A percentile compares a stretch with the other conserved stretches of the same genome.
phyloP scores from a whole-genome alignment of 2,329 filamentous ascomycete genomes.

The Beauveria medogensis region DNA sequence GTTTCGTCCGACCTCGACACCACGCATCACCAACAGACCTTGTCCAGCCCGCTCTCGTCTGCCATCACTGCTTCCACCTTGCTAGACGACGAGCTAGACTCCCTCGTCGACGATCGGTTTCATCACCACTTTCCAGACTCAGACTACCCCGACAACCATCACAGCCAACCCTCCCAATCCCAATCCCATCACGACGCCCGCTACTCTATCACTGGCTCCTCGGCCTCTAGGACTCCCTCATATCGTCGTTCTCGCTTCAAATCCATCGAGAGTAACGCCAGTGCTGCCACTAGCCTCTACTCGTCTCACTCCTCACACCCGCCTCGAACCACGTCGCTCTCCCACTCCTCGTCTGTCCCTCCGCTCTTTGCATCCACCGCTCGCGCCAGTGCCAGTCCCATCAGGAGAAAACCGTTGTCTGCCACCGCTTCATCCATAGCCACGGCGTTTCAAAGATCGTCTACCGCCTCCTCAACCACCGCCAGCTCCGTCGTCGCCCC shows the following conservation, averaged over 20 bases:
- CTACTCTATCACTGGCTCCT: neutral
- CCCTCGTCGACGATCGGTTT: conserved; percentile 1
- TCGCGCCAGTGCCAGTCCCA: conserved; percentile 21
- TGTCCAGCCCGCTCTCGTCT: neutral
- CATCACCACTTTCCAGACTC: conserved; percentile 1
- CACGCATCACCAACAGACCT: neutral
- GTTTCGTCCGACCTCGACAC: conserved; percentile 15
- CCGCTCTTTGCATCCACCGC: conserved; percentile 8
- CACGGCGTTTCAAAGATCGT: conserved; percentile 23
- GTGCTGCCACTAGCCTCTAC: conserved; percentile 12
- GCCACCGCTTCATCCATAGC: conserved; percentile 44
- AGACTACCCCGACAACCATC: conserved; percentile 9
- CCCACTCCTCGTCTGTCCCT: conserved; percentile 10
- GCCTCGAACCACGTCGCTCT: conserved; percentile 12
- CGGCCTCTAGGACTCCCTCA: neutral
- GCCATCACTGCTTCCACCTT: neutral
- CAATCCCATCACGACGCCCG: neutral
- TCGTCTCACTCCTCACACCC: conserved; percentile 21
- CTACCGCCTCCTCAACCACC: conserved; percentile 21
- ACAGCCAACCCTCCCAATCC: neutral
- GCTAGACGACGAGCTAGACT: conserved; percentile 4
- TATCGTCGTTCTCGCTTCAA: conserved; percentile 5
- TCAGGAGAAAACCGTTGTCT: conserved; percentile 56
- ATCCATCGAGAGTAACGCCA: conserved; percentile 10
- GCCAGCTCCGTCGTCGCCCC: conserved; percentile 3